A percentile compares a stretch with the other conserved stretches of the same genome.
Conservation (phyloP, 805 yeast genomes). For the Candida broadrunensis region DNA sequence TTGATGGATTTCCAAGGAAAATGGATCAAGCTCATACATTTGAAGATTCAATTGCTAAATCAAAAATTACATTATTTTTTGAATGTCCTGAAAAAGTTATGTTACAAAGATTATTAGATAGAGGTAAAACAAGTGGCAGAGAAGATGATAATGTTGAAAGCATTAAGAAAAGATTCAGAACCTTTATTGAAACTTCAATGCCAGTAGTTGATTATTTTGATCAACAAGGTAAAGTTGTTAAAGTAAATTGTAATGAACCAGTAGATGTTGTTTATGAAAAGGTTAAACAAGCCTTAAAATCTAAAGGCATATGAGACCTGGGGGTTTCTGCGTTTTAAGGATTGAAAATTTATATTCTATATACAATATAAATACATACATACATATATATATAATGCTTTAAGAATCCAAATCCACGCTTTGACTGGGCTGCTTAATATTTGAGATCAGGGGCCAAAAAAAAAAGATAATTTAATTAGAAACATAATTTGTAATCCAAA, state of each 20-base stretch:
- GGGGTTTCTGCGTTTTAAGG: too few relatives aligned
- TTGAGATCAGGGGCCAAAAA: too few relatives aligned
- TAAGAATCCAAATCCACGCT: too few relatives aligned
- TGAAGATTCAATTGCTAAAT: constrained; percentile 72
- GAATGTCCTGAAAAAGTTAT: constrained; percentile 82
- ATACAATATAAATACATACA: too few relatives aligned
- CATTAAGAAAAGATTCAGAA: constrained; percentile 82
- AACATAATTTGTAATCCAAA: too few relatives aligned
- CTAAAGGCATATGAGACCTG: constrained; percentile 30
- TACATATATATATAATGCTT: too few relatives aligned
- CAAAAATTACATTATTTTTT: constrained; percentile 69
- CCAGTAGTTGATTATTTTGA: constrained; percentile 89
- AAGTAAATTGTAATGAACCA: constrained; percentile 73
- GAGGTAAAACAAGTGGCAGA: constrained; percentile 95
- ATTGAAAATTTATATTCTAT: too few relatives aligned
- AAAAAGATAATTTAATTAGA: too few relatives aligned
- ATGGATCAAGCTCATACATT: constrained; percentile 98
- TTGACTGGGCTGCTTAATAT: too few relatives aligned
- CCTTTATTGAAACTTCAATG: constrained; percentile 84
- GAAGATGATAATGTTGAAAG: constrained; percentile 90
- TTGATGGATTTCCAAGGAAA: constrained; percentile 96
- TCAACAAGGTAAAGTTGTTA: constrained; percentile 70
- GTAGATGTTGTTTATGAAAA: constrained; percentile 73
- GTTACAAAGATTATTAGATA: constrained; percentile 78
- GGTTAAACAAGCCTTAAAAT: constrained; percentile 63